Conservation (phyloP, 257 asterid genomes). For the Penstemon newberryi region DNA sequence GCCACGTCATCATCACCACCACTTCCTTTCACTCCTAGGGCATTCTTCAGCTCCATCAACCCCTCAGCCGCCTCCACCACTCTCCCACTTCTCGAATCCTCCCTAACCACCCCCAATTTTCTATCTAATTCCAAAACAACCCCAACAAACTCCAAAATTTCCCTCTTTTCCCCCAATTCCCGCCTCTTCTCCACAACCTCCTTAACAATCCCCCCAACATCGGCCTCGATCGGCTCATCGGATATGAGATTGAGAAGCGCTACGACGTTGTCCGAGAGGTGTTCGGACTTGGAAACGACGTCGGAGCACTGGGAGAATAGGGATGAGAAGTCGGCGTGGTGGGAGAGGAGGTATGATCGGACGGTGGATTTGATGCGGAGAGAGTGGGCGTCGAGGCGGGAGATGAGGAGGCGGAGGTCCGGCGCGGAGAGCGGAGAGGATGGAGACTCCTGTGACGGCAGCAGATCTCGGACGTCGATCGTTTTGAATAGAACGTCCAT, state of each 20-base stretch:
- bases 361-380: conserved; percentile 79
- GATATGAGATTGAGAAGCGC: conserved; percentile 54
- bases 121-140: conserved; percentile 59
- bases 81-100: conserved; percentile 49
- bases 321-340: conserved; percentile 67
- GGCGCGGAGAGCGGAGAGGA: conserved; percentile 82
- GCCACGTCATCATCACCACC: conserved; percentile 38
- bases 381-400: conserved; percentile 78
- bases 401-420: conserved; percentile 89
- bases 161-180: conserved; percentile 71
- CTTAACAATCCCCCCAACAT: conserved; percentile 45
- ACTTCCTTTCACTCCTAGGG: conserved; percentile 50
- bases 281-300: conserved; percentile 63
- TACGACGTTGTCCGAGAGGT: conserved; percentile 38
- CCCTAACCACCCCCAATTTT: conserved; percentile 48
- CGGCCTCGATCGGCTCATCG: conserved; percentile 62
- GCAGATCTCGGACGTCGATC: conserved; percentile 78
- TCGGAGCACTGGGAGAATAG: conserved; percentile 76
- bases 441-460: conserved; percentile 62
- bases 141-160: conserved; percentile 52
- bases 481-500: conserved; percentile 65
- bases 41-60: conserved; percentile 62
- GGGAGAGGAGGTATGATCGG: conserved; percentile 73
- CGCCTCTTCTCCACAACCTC: conserved; percentile 64
- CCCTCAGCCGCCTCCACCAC: conserved; percentile 72